Conservation (phyloP, 257 asterid species). For the Petunia axillaris region DNA sequence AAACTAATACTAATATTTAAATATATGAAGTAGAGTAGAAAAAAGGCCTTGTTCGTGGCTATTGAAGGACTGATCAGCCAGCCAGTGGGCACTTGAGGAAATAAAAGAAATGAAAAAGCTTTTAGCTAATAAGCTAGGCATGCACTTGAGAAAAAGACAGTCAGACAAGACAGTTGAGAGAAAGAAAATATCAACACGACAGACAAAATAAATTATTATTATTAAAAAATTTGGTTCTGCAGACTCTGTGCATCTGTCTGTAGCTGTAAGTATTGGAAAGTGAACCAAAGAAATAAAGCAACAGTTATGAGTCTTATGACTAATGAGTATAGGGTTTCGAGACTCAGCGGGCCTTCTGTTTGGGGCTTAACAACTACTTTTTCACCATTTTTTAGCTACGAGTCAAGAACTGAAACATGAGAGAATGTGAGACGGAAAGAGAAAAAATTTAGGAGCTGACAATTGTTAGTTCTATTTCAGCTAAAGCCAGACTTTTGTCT, state of each 20-base stretch:
- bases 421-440: constrained; percentile 10
- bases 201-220: not conserved
- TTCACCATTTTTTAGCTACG: constrained; percentile 29
- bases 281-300: constrained; percentile 30
- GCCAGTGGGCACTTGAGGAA: constrained; percentile 37
- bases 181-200: not conserved
- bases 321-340: constrained; percentile 34
- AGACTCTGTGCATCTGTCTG: constrained; percentile 35
- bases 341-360: constrained; percentile 19
- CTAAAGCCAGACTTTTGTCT: constrained; percentile 39
- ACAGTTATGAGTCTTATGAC: constrained; percentile 21
- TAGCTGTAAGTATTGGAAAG: constrained; percentile 48
- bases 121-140: not conserved
- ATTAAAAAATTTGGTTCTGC: constrained; percentile 32
- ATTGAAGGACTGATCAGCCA: not conserved
- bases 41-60: not conserved
- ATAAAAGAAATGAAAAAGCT: not conserved
- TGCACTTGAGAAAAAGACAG: constrained; percentile 38
- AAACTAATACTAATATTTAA: no score
- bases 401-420: constrained; percentile 33
- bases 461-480: constrained; percentile 38
- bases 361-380: constrained; percentile 29
- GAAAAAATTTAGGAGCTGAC: constrained; percentile 29
- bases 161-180: constrained; percentile 65
- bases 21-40: no score